These are phyloP conservation scores for Phytomonas francai DNA, from an alignment of 208 protist genomes.

Conservation along the genomic window DNA sequence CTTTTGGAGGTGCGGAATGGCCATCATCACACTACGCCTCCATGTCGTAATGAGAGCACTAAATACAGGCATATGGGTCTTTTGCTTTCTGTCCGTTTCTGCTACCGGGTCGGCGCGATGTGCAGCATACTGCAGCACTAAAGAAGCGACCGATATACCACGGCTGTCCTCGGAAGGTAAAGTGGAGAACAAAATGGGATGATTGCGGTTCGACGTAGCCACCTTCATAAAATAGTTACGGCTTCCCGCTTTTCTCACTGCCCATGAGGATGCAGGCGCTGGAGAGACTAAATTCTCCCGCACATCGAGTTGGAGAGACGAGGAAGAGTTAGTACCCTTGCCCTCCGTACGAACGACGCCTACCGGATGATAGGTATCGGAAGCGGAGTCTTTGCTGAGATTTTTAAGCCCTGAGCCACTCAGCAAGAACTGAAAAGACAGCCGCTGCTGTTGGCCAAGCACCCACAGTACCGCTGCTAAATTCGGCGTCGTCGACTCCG, in stretches of 20 bases:
- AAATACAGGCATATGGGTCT: neutral
- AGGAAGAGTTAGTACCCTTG: neutral
- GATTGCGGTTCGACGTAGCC: neutral
- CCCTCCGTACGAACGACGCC: neutral
- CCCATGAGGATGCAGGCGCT: conserved; percentile 31
- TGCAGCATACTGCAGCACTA: neutral
- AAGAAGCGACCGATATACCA: neutral
- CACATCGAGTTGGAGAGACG: conserved; percentile 28
- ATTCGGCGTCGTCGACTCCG: conserved; percentile 33
- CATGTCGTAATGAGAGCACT: conserved; percentile 4
- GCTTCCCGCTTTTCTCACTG: conserved; percentile 26
- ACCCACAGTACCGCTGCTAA: conserved; percentile 68
- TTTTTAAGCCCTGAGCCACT: neutral
- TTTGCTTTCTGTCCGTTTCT: neutral
- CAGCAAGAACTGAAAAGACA: conserved; percentile 25
- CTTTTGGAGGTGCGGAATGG: conserved; percentile 3
- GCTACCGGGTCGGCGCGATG: neutral
- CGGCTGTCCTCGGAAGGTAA: neutral
- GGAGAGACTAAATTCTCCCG: conserved; percentile 35
- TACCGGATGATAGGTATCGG: neutral
- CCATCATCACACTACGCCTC: conserved; percentile 13
- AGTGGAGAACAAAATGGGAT: neutral
- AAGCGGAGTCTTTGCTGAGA: neutral
- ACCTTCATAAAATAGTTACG: conserved; percentile 12
- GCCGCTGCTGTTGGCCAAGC: conserved; percentile 30